Conservation (phyloP, 2,329 filamentous ascomycete genomes). For the Cytospora schulzeri region DNA sequence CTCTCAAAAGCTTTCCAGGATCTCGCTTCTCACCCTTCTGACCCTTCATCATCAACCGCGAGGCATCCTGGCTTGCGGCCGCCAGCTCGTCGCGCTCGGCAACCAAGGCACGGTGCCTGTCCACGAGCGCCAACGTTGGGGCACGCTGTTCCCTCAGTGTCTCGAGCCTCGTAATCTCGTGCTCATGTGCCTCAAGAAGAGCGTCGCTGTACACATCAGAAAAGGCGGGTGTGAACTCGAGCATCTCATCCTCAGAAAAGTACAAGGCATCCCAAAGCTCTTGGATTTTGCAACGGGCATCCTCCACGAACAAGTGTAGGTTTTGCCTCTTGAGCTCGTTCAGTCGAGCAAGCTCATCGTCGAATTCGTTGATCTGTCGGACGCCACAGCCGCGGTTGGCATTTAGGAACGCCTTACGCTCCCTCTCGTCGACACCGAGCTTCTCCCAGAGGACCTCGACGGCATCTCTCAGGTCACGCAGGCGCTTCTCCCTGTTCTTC, state of each 20-base stretch:
- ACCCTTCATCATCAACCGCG: slow-evolving; percentile 85
- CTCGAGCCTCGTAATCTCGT: slow-evolving; percentile 82
- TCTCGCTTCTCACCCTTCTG: slow-evolving; percentile 94
- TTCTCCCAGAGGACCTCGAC: slow-evolving; percentile 92
- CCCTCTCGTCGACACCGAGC: slow-evolving; percentile 77
- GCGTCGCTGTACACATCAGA: slow-evolving; percentile 97
- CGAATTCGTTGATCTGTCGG: slow-evolving; percentile 91
- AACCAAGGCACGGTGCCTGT: slow-evolving; percentile 79
- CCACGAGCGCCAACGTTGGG: slow-evolving; percentile 79
- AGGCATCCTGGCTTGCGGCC: slow-evolving; percentile 93
- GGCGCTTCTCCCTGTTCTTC: slow-evolving; percentile 73
- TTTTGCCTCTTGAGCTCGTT: slow-evolving; percentile 96
- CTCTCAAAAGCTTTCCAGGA: slow-evolving; percentile 86
- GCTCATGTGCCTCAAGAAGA: slow-evolving; percentile 90
- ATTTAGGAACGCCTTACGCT: slow-evolving; percentile 83
- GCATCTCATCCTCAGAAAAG: slow-evolving; percentile 97
- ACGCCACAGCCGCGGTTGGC: slow-evolving; percentile 88
- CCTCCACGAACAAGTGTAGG: slow-evolving; percentile 92
- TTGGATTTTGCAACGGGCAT: slow-evolving; percentile 85
- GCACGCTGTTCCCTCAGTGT: slow-evolving; percentile 82
- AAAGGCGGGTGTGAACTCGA: slow-evolving; percentile 95
- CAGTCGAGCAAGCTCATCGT: slow-evolving; percentile 82
- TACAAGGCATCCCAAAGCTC: slow-evolving; percentile 94
- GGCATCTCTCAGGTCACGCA: slow-evolving; percentile 66
- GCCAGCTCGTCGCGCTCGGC: slow-evolving; percentile 84